Evolutionary conservation across 140 eudicot species (phyloP), one percentile per base, ranked within the genome.

Genomic region (Flaveria floridana): DNA sequence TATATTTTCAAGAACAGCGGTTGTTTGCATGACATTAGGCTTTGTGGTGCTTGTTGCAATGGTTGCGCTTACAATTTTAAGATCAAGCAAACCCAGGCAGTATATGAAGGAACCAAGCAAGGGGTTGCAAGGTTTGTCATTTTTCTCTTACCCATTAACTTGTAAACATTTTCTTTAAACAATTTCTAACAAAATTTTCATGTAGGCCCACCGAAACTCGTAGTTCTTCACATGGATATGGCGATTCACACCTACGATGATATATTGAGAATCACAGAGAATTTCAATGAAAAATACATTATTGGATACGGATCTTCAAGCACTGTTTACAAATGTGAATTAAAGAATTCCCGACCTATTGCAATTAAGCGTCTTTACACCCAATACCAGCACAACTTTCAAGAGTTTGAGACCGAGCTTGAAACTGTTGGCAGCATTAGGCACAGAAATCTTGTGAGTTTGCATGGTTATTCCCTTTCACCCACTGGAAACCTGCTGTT

Each of bases 291-390:
- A 72, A 92, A 81, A 53, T 92, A 87, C 70, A 83, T 92, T 8
- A 84, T 92, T 26, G 97, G 96, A 78, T 86, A 82, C 63, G 97
- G 97, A 58, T 95, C 97, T 62, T 92, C 97, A 23, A 89, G 97
- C 88, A 92, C 88, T 0, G 97, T 92, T 23, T 92, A 92, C 83
- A 92, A 84, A 72, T 92, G 97, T 42, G 76, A 72, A 4, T 64
- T 89, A 68, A 92, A 89, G 75, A 83, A 83, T 87, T 86, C 95
- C 89, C 95, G 92, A 75, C 90, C 96, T 39, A 75, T 92, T 82
- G 97, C 97, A 81, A 84, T 92, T 56, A 92, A 92, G 91, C 89
- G 96, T 50, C 84, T 92, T 44, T 92, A 92, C 82, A 75, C 87
- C 46, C 87, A 84, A 70, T 86, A 89, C 74, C 85, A 80, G 48